These are phyloP conservation scores for Tubosaeta sp. DNA, from an alignment of 768 basidiomycete genomes.

Conservation along the genomic window DNA sequence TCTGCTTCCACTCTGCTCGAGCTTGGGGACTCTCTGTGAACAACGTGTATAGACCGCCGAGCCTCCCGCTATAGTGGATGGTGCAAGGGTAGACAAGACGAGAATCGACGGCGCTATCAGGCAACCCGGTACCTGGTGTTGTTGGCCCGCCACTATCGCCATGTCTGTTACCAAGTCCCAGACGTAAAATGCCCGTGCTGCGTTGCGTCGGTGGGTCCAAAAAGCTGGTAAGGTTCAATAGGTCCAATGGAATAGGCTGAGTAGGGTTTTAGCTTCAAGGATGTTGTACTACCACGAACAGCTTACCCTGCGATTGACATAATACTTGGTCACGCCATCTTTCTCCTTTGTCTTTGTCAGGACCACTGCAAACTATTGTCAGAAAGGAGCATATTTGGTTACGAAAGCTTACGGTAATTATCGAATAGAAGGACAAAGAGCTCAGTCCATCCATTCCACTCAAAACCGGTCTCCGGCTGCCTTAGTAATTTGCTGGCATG, in stretches of 20 bases:
- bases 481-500: constrained; percentile 79
- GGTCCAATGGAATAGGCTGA: constrained; percentile 89
- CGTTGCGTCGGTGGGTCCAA: constrained; percentile 76
- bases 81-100: constrained; percentile 84
- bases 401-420: constrained; percentile 72
- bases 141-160: constrained; percentile 23
- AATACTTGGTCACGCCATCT: constrained; percentile 70
- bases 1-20: constrained; percentile 84
- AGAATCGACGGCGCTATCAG: constrained; percentile 53
- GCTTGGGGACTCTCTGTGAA: constrained; percentile 79
- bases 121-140: constrained; percentile 27
- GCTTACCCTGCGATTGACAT: constrained; percentile 75
- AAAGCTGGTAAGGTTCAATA: constrained; percentile 82
- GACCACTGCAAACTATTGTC: constrained; percentile 53
- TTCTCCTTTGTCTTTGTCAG: constrained; percentile 83
- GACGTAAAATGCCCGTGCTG: constrained; percentile 65
- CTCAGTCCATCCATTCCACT: constrained; percentile 89
- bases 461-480: constrained; percentile 84
- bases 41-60: constrained; percentile 81
- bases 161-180: constrained; percentile 42
- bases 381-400: constrained; percentile 1
- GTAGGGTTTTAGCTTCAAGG: neutral
- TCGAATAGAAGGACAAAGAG: constrained; percentile 90
- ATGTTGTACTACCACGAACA: neutral
- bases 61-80: constrained; percentile 82